Percentiles rank a stretch among this genome's conserved stretches.
Evolutionary conservation across 2,329 filamentous ascomycete species (phyloP).

Genomic region (Sclerotinia borealis): DNA sequence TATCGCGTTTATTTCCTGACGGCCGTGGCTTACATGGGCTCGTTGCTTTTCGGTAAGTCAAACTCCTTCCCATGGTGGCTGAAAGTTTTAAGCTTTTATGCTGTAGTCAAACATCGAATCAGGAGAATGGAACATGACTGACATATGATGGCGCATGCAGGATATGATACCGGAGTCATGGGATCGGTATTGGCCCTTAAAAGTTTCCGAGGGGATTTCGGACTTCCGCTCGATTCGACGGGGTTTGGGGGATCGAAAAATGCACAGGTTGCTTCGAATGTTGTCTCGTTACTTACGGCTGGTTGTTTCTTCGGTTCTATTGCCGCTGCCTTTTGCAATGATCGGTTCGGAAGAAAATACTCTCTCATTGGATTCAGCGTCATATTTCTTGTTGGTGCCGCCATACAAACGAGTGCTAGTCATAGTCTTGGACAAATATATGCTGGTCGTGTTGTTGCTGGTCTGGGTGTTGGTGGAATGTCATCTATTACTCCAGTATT

Average conservation of each 20-base stretch:
- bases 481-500: constrained; percentile 43
- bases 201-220: constrained; percentile 25
- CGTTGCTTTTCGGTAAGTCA: constrained; percentile 23
- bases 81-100: not conserved
- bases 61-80: not conserved
- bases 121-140: not conserved
- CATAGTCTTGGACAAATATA: constrained; percentile 22
- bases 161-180: constrained; percentile 28
- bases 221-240: constrained; percentile 17
- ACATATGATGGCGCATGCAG: constrained; percentile 12
- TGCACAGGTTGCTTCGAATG: constrained; percentile 31
- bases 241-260: constrained; percentile 19
- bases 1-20: constrained; percentile 24
- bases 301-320: constrained; percentile 48
- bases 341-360: constrained; percentile 40
- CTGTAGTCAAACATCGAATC: not conserved
- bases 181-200: constrained; percentile 23
- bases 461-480: constrained; percentile 41
- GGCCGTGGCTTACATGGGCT: constrained; percentile 26
- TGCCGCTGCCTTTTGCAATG: constrained; percentile 42
- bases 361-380: constrained; percentile 41
- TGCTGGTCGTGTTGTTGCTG: constrained; percentile 22
- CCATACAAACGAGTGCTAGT: constrained; percentile 15
- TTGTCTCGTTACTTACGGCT: constrained; percentile 45
- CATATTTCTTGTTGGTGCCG: constrained; percentile 33